Evolutionary conservation across 2,329 filamentous ascomycete species (phyloP), one percentile per base, ranked within the genome.

Genomic region (Ceratocystis destructans): DNA sequence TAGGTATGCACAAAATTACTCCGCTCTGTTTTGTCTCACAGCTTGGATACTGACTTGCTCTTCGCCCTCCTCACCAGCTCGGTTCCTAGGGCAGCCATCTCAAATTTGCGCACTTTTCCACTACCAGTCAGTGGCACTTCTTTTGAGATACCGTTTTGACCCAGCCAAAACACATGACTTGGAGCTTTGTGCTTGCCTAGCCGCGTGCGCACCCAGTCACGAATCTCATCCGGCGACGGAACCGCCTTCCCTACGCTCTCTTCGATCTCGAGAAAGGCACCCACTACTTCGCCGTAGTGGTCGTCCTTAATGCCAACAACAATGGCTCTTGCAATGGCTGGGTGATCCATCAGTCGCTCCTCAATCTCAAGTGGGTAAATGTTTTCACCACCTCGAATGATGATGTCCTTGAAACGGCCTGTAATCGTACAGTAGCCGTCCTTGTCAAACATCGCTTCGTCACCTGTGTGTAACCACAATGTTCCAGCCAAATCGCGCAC

Each of bases 341-440:
- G 79, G 73, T 90, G 87, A 1, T 80, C 79, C 59, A 85, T 76
- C n/a, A 90, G 79, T 2, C 87, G 81, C 73, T 89, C 86, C 74
- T 90, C 87, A 68, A 90, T 89, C 72, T 90, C 87, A 25, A 89
- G 79, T 0, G 87, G 87, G 72, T 89, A 88, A 73, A 80, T 83
- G 74, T 90, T 90, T 74, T 89, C 87, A 61, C 87, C 87, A 65
- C 87, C 87, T 71, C 87, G 79, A 68, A 90, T 90, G 67, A 90
- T 89, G 45, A 90, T 89, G 68, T 91, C 88, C 76, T 90, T 90
- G 76, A 89, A 89, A 22, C 87, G 79, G 0, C 88, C 87, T 0
- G 87, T 90, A 70, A 91, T 90, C 5, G 78, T 80, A 70, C 87
- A 89, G 72, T 88, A 89, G 0, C 87, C 87, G 7, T 83, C 75